phyloP scores from a whole-genome alignment of 805 yeast species.

The Yarrowia keelungensis region DNA sequence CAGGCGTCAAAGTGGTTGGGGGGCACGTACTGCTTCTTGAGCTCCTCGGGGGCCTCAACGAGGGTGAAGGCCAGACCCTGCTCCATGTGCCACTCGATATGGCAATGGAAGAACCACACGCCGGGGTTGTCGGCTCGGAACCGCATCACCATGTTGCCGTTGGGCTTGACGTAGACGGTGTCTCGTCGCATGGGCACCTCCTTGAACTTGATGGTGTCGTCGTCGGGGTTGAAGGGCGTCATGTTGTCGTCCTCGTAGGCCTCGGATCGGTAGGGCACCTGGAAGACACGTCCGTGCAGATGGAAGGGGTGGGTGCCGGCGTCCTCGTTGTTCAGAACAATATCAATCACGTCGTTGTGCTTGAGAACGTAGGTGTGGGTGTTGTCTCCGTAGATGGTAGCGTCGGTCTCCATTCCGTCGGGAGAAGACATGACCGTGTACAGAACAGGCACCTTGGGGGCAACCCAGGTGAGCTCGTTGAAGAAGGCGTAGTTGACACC shows the following conservation, averaged over 20 bases:
- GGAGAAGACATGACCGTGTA: constrained; percentile 77
- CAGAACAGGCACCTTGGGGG: constrained; percentile 87
- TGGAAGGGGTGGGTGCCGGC: constrained; percentile 98
- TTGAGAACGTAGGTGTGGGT: constrained; percentile 76
- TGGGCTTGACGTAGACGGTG: constrained; percentile 76
- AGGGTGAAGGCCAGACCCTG: constrained; percentile 88
- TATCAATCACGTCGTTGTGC: constrained; percentile 72
- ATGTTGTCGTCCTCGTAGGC: constrained; percentile 63
- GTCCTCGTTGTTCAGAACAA: constrained; percentile 84
- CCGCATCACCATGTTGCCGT: constrained; percentile 83
- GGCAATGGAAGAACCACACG: constrained; percentile 99
- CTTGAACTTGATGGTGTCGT: constrained; percentile 62
- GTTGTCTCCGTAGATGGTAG: constrained; percentile 79
- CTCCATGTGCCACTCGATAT: constrained; percentile 96
- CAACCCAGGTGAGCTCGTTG: constrained; percentile 79
- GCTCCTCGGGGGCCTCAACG: constrained; percentile 80
- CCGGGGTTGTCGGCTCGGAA: constrained; percentile 96
- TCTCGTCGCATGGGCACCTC: constrained; percentile 86
- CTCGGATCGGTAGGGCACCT: constrained; percentile 74
- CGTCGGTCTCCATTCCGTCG: constrained; percentile 56
- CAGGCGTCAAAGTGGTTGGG: constrained; percentile 69
- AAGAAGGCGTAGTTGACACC: constrained; percentile 97
- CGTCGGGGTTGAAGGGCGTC: constrained; percentile 61
- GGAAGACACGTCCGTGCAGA: constrained; percentile 93
- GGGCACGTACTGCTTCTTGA: constrained; percentile 60